Evolutionary conservation across 371 early-diverging fungal genomes (phyloP), one percentile per base, ranked within the genome.

Genomic region (Circinella minor): DNA sequence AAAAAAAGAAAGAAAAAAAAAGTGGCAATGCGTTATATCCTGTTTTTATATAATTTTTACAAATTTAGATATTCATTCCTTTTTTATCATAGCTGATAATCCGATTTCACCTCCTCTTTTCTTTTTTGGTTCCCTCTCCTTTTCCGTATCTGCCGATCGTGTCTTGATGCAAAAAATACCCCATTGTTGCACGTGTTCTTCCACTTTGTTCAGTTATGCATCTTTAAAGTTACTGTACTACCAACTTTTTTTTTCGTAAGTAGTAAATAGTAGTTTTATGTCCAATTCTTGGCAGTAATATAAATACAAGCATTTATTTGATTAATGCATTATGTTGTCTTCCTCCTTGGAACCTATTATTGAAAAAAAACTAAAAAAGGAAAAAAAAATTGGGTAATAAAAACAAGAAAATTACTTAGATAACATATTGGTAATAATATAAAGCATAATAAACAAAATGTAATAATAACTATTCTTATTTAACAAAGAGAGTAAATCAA

Each of bases 11-110:
- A 51, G 51, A n/a, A 51, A 51, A 15, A 49, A n/a, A 51, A n/a
- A 51, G 15, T 9, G 15, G 15, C 8, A 51, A 15, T 15, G 51
- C 5, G 8, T n/a, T 51, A 5, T 43, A 9, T n/a, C 51, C n/a
- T 57, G 57, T 34, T 57, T 27, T 57, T 57, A 51, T 57, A 57
- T 57, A 57, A 10, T 57, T 57, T 57, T 57, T 57, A 57, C 57
- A 10, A 57, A 57, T 27, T 27, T 57, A n/a, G 57, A 57, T 57
- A 57, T 27, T 57, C 57, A 57, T 57, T 34, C 57, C 57, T 34
- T 57, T 27, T 57, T 57, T 34, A 1, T 27, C 6, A 17, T 57
- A 6, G 27, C 5, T 27, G 5, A 17, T 57, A 34, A n/a, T 11
- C 57, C 57, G 7, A 34, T 57, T 15, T 1, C 51, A 13, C 51